Percentiles rank a stretch among this genome's conserved stretches.
Conservation (phyloP, 305 asterid species). For the Fraxinus ornus region DNA sequence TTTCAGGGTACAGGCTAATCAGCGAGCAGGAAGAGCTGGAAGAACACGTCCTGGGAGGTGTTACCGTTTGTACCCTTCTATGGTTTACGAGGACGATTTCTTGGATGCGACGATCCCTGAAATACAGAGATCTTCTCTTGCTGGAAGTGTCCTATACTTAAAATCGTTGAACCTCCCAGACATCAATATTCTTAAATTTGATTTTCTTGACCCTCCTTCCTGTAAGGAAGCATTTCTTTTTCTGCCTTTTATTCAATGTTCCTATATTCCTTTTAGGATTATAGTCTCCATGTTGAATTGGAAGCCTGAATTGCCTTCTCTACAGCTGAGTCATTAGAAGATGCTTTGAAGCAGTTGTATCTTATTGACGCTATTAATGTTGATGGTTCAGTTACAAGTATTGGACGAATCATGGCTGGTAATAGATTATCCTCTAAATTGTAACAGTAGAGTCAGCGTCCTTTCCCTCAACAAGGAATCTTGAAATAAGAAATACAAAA, state of each 20-base stretch:
- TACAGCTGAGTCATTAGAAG: constrained; percentile 89
- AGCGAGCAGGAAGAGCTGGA: constrained; percentile 99
- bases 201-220: constrained; percentile 93
- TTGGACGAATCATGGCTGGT: constrained; percentile 95
- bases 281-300: constrained; percentile 11
- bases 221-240: constrained; percentile 40
- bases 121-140: constrained; percentile 95
- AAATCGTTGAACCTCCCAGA: constrained; percentile 91
- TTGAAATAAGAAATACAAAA: constrained; percentile 1
- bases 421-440: constrained; percentile 15
- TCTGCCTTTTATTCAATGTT: constrained; percentile 12
- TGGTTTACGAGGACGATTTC: constrained; percentile 68
- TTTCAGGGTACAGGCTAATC: constrained; percentile 94
- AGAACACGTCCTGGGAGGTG: constrained; percentile 96
- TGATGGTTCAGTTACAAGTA: constrained; percentile 70
- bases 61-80: constrained; percentile 79
- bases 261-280: constrained; percentile 15
- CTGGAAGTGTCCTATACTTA: constrained; percentile 88
- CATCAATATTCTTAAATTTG: constrained; percentile 88
- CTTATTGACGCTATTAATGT: constrained; percentile 89
- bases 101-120: constrained; percentile 93
- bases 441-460: not conserved
- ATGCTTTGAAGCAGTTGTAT: constrained; percentile 86
- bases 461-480: not conserved
- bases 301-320: constrained; percentile 23